Base-by-base conservation (phyloP, 306 rosid species). In the Comarum palustre region DNA sequence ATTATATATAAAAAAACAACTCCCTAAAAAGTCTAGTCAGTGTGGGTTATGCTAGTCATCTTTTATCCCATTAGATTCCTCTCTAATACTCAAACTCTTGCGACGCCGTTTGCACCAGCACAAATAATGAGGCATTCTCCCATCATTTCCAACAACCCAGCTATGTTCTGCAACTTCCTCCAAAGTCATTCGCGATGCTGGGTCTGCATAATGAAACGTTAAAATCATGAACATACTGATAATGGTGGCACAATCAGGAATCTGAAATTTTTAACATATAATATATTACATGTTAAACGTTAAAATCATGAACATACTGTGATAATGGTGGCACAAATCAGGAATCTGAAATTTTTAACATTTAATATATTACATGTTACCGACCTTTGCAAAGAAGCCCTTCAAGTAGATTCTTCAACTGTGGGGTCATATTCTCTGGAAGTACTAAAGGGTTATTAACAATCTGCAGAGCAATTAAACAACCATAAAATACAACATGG, bases 351-450 rank as follows among this genome's bases (percentile, higher is more conserved):
- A 58, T 29, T 27, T 13, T 38, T 14, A 31, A 61, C 36, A 34
- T 38, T 9, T 8, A 15, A 50, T 10, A 50, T 19, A 50, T 50
- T 20, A 52, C 59, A 22, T 10, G 63, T 43, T 7, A 63, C 71
- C n/a, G 47, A 95, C 99, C 97, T 87, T 89, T 95, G 81, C 86
- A 80, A 65, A 95, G 96, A 80, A 95, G 84, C 51, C 99, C 99
- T 81, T 88, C 97, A 38, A 95, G 68, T 59, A 95, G 75, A 75
- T 86, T 68, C 81, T 78, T 95, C 78, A 95, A 61, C 68, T 36
- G 76, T 1, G 91, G 96, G 76, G 80, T 91, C 96, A 95, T 22
- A 80, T 83, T 84, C 71, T 83, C 77, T 0, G 99, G 99, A 51
- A 95, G 87, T 75, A 84, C 77, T 67, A 95, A 24, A 27, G 85